Evolutionary conservation across 768 basidiomycete genomes (phyloP).

Genomic region (Lyophyllum decastes): DNA sequence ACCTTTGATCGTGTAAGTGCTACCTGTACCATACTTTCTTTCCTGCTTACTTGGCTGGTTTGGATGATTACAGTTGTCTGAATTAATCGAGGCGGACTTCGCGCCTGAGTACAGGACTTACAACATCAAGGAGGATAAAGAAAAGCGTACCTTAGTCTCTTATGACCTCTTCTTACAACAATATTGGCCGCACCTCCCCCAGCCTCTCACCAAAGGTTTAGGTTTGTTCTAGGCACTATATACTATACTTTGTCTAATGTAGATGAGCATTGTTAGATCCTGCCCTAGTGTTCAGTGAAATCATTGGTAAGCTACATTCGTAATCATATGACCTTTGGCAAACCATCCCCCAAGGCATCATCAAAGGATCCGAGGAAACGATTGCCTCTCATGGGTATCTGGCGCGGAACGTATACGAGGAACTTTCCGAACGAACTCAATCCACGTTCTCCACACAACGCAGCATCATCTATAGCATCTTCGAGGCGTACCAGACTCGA

Average conservation of each 20-base stretch:
- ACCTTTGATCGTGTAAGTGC: constrained; percentile 60
- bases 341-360: constrained; percentile 45
- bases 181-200: constrained; percentile 66
- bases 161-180: constrained; percentile 46
- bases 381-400: constrained; percentile 40
- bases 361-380: constrained; percentile 67
- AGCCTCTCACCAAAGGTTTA: constrained; percentile 49
- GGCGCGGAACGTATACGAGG: constrained; percentile 42
- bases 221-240: constrained; percentile 34
- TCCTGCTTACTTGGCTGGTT: neutral
- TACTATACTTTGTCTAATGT: neutral
- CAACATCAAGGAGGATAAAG: neutral
- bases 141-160: constrained; percentile 33
- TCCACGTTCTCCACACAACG: constrained; percentile 55
- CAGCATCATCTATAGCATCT: constrained; percentile 51
- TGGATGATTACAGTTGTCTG: constrained; percentile 39
- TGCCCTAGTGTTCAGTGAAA: constrained; percentile 61
- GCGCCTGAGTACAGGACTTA: constrained; percentile 2
- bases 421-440: constrained; percentile 52
- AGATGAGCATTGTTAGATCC: constrained; percentile 45
- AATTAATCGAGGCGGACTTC: constrained; percentile 50
- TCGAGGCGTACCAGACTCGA: constrained; percentile 47
- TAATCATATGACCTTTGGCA: neutral
- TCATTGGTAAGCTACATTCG: constrained; percentile 51
- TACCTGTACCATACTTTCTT: neutral